Percentiles rank a stretch among this genome's conserved stretches.
Evolutionary conservation across 2,329 filamentous ascomycete genomes (phyloP).

Genomic region (Colletotrichum sp.): DNA sequence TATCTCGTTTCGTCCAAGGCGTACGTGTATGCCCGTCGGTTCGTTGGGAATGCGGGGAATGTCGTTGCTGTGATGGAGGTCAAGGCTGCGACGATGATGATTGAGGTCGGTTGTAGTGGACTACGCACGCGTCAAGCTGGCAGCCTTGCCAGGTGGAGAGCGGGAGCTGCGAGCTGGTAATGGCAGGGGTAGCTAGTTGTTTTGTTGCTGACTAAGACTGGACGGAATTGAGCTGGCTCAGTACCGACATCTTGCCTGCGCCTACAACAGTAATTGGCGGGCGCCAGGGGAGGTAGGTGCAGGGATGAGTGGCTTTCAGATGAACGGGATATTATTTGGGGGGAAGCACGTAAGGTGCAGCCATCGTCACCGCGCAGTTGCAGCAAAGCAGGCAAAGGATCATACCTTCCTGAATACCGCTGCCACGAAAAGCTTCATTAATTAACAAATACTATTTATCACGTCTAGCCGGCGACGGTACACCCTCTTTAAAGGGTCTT

Average conservation of each 20-base stretch:
- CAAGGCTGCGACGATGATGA: conserved; percentile 28
- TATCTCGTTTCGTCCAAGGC: not conserved
- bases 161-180: not conserved
- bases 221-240: not conserved
- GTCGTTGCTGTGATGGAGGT: conserved; percentile 10
- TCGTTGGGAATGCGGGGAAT: conserved; percentile 10
- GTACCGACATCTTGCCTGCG: not conserved
- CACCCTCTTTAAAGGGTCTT: not conserved
- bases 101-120: conserved; percentile 22
- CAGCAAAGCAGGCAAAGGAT: not conserved
- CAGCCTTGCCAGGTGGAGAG: conserved; percentile 49
- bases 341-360: not conserved
- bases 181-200: conserved; percentile 35
- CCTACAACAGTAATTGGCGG: conserved; percentile 20
- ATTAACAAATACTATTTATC: not conserved
- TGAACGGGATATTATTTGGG: conserved; percentile 5
- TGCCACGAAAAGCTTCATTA: not conserved
- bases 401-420: not conserved
- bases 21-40: conserved; percentile 9
- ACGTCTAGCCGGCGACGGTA: not conserved
- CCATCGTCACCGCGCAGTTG: conserved; percentile 17
- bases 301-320: conserved; percentile 11
- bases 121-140: conserved; percentile 51
- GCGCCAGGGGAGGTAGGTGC: not conserved
- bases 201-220: conserved; percentile 43